Percentiles rank a stretch among this genome's conserved stretches.
Conservation (phyloP, 495 filamentous ascomycete genomes). For the Xanthoparmelia taractica region DNA sequence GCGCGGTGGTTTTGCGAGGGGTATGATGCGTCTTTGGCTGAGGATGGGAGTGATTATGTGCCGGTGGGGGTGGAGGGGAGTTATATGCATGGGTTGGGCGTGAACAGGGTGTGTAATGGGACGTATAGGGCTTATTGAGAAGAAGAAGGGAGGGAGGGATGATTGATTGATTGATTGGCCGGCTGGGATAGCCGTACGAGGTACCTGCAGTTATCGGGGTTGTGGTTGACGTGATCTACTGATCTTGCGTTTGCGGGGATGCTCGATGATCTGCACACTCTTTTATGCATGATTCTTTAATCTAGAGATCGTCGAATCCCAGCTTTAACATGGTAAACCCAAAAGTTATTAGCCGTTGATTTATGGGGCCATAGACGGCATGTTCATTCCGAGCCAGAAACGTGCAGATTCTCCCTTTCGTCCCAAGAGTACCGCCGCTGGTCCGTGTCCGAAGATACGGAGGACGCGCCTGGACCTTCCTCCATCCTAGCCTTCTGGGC, state of each 20-base stretch:
- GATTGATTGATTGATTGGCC: too few species aligned
- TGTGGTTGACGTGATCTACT: background rate
- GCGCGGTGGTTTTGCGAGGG: conserved; percentile 8
- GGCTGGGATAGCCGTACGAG: background rate
- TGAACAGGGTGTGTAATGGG: conserved; percentile 8
- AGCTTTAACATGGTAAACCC: background rate
- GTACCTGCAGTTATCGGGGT: background rate
- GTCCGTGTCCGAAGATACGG: too few species aligned
- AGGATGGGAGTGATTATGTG: conserved; percentile 14
- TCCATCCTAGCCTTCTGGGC: too few species aligned
- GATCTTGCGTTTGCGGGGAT: background rate
- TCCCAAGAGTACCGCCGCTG: too few species aligned
- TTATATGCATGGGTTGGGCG: conserved; percentile 8
- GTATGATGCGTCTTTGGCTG: conserved; percentile 9
- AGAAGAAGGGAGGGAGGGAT: too few species aligned
- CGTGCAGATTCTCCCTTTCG: too few species aligned
- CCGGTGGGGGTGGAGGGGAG: conserved; percentile 1
- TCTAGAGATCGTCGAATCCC: too few species aligned
- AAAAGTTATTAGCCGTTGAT: background rate
- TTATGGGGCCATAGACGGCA: background rate
- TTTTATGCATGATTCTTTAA: background rate
- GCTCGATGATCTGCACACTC: background rate
- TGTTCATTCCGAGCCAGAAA: too few species aligned
- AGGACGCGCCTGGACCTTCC: too few species aligned
- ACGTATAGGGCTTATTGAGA: background rate